Conservation (phyloP, 2,329 filamentous ascomycete genomes). For the Nannizziopsis arthrosporioides region DNA sequence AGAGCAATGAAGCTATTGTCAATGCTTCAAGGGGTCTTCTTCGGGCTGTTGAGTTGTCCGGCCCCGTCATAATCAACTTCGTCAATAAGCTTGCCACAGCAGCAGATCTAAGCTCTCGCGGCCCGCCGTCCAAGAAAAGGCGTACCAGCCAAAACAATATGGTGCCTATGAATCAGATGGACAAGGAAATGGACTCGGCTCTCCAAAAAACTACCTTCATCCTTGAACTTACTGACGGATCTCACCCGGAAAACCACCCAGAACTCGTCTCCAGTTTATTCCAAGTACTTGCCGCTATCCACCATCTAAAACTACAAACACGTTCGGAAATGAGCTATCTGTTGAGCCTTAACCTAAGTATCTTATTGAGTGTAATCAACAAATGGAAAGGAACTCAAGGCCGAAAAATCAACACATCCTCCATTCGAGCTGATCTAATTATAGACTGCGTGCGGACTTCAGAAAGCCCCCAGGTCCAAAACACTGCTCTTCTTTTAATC, state of each 20-base stretch:
- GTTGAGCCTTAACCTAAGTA: conserved; percentile 71
- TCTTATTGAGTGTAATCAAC: conserved; percentile 72
- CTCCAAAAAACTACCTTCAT: conserved; percentile 74
- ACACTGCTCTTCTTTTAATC: conserved; percentile 75
- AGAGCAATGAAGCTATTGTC: conserved; percentile 21
- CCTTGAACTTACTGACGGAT: conserved; percentile 74
- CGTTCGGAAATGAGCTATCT: conserved; percentile 83
- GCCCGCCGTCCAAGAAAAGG: conserved; percentile 65
- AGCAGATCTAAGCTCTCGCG: conserved; percentile 56
- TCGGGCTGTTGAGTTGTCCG: conserved; percentile 59
- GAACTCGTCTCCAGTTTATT: conserved; percentile 71
- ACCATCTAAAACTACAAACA: conserved; percentile 68
- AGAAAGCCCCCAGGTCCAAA: conserved; percentile 85
- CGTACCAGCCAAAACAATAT: conserved; percentile 63
- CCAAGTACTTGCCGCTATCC: conserved; percentile 71
- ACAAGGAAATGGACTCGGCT: conserved; percentile 54
- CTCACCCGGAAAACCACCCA: conserved; percentile 59
- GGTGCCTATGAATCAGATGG: conserved; percentile 49
- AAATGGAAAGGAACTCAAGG: conserved; percentile 46
- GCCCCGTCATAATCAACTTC: conserved; percentile 59
- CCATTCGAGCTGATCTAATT: conserved; percentile 76
- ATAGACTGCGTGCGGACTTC: conserved; percentile 91
- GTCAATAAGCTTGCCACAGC: conserved; percentile 60
- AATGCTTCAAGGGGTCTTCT: conserved; percentile 51
- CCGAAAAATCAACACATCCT: conserved; percentile 58